Evolutionary conservation across 73 alveolate genomes (phyloP).

Genomic region (Stentor coeruleus): DNA sequence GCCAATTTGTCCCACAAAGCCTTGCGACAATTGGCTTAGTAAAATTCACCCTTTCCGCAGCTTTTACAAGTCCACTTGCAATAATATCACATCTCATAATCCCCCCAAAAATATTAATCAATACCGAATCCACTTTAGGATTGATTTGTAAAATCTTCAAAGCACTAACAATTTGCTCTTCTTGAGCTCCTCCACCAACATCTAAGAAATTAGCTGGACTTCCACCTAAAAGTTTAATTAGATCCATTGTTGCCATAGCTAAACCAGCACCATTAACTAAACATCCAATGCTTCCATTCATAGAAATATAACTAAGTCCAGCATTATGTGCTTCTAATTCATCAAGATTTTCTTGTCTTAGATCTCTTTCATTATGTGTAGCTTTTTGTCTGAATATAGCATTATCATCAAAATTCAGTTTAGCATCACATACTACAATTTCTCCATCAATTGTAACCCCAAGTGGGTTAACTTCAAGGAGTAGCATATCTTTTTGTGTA

Average conservation of each 20-base stretch:
- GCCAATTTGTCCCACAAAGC: conserved; percentile 71
- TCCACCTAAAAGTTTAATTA: conserved; percentile 74
- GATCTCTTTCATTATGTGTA: conserved; percentile 62
- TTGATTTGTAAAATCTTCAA: conserved; percentile 58
- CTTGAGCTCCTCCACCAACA: conserved; percentile 92
- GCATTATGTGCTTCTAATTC: conserved; percentile 65
- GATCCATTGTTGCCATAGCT: conserved; percentile 97
- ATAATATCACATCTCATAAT: conserved; percentile 66
- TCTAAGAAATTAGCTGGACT: conserved; percentile 96
- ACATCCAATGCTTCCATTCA: conserved; percentile 88
- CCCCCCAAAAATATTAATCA: conserved; percentile 94
- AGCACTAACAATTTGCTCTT: conserved; percentile 66
- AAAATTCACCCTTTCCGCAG: conserved; percentile 54
- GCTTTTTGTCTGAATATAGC: conserved; percentile 83
- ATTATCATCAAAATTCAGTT: conserved; percentile 85
- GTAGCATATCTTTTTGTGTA: conserved; percentile 62
- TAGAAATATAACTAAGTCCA: conserved; percentile 62
- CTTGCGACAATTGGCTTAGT: conserved; percentile 76
- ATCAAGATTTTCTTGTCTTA: conserved; percentile 64
- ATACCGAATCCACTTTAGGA: conserved; percentile 81
- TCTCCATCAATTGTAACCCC: conserved; percentile 60
- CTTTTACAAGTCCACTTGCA: conserved; percentile 76
- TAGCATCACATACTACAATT: conserved; percentile 66
- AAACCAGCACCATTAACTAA: conserved; percentile 98
- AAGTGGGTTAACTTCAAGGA: conserved; percentile 81